Evolutionary conservation across 768 basidiomycete species (phyloP).

Genomic region (Mycena rebaudengoi): DNA sequence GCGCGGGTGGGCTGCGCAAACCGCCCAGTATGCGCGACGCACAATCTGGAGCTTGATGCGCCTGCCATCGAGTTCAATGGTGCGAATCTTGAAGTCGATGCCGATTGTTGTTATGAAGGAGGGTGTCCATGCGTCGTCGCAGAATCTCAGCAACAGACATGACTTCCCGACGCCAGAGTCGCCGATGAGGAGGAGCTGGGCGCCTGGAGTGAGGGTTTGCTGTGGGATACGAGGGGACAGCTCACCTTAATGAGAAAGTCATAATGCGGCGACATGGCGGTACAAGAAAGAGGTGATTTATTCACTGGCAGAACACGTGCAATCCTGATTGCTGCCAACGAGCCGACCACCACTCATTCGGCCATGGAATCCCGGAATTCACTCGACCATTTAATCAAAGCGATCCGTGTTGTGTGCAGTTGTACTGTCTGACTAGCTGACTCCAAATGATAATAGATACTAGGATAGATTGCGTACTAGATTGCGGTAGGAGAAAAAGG

Average conservation of each 20-base stretch:
- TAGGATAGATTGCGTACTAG: constrained; percentile 23
- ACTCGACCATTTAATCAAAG: too few relatives aligned
- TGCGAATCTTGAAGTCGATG: constrained; percentile 99
- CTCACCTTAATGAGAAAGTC: constrained; percentile 87
- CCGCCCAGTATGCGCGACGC: constrained; percentile 41
- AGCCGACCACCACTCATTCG: too few relatives aligned
- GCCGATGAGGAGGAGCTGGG: constrained; percentile 84
- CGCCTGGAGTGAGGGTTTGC: background rate
- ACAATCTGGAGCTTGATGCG: constrained; percentile 99
- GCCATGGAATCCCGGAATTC: too few relatives aligned
- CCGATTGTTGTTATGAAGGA: constrained; percentile 52
- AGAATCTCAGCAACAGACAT: constrained; percentile 87
- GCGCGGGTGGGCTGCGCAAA: constrained; percentile 3
- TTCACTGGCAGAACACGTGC: too few relatives aligned
- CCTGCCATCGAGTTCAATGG: constrained; percentile 98
- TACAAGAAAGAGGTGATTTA: too few relatives aligned
- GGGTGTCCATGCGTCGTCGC: constrained; percentile 29
- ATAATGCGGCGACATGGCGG: constrained; percentile 51
- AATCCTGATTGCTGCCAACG: too few relatives aligned
- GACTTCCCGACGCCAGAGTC: constrained; percentile 98
- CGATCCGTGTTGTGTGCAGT: too few relatives aligned
- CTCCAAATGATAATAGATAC: constrained; percentile 21
- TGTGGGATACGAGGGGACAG: background rate
- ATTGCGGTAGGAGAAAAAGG: constrained; percentile 28
- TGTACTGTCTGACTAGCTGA: constrained; percentile 8